Base-by-base conservation (phyloP, 108 stramenopile genomes). In the Discostella pseudostelligera region DNA sequence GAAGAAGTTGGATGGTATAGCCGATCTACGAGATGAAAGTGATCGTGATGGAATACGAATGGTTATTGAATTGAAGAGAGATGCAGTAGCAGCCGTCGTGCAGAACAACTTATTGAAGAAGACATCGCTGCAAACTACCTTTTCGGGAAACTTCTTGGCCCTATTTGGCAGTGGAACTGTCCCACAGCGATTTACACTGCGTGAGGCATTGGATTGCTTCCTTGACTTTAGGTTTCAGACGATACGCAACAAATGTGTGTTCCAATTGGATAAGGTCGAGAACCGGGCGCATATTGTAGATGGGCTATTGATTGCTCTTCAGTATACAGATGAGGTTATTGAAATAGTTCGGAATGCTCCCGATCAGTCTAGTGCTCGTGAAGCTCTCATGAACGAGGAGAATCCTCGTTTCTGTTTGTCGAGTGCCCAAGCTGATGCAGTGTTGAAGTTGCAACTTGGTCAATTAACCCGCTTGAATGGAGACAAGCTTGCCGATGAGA, bases 31-130 rank as follows among this genome's bases (percentile, higher is more conserved):
- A 8, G 94, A 95, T 71, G 97, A 98, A 75, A 90, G 88, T 39
- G 96, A 97, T 69, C 84, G 97, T 14, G 95, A 97, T 67, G 97
- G 97, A 0, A 96, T 97, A 37, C 87, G 97, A n/a, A 84, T 98
- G 45, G 97, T 98, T n/a, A 84, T 97, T 62, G 97, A 98, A 70
- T 74, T 98, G 42, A 98, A 98, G 75, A 82, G 95, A 13, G 97
- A 97, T 83, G 97, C 97, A 8, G 83, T 88, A 0, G 86, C 96
- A 1, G 76, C 81, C 10, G 84, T 93, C 5, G 92, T 96, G 0
- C 73, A 85, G 56, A 96, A 95, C 78, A 97, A 96, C 67, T 76
- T 98, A 37, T 92, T 90, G 86, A 92, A 97, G 67, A 96, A 95
- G 78, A 97, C 97, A 17, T 63, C 89, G 19, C 59, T 98, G 70